Conservation (phyloP, 768 basidiomycete genomes). For the Wakefieldia striispora region DNA sequence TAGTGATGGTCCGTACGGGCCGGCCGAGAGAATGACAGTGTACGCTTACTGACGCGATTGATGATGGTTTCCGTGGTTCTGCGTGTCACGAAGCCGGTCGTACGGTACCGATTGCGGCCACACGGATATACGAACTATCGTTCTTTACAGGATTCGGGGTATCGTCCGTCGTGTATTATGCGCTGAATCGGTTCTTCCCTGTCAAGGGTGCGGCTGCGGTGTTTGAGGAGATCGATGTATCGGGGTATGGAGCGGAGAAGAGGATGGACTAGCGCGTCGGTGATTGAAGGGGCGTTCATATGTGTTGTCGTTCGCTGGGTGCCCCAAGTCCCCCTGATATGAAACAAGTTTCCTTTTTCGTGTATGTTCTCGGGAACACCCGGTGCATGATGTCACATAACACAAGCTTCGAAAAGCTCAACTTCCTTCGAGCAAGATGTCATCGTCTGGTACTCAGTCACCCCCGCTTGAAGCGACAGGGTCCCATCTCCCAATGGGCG, state of each 20-base stretch:
- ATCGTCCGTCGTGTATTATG: constrained; percentile 61
- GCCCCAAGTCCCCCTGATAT: background rate
- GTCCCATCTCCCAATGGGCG: constrained; percentile 47
- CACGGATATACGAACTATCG: constrained; percentile 70
- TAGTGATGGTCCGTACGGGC: background rate
- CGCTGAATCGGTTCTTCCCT: constrained; percentile 60
- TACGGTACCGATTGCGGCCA: constrained; percentile 63
- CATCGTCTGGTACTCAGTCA: constrained; percentile 48
- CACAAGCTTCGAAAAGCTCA: too few species aligned
- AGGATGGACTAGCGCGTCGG: background rate
- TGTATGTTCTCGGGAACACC: constrained; percentile 20
- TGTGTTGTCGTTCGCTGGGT: background rate
- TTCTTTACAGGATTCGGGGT: constrained; percentile 85
- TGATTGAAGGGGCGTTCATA: background rate
- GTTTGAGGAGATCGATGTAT: constrained; percentile 62
- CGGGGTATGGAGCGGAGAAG: constrained; percentile 19
- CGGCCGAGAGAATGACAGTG: background rate
- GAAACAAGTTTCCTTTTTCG: constrained; percentile 9
- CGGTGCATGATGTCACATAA: constrained; percentile 31
- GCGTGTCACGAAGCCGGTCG: constrained; percentile 44
- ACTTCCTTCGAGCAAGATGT: too few species aligned
- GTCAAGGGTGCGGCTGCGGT: constrained; percentile 44
- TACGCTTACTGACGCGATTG: background rate
- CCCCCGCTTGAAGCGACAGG: constrained; percentile 52
- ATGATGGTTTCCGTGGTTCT: background rate